Base-by-base conservation (phyloP, 495 filamentous ascomycete genomes). In the Penicillium egyptiacum region DNA sequence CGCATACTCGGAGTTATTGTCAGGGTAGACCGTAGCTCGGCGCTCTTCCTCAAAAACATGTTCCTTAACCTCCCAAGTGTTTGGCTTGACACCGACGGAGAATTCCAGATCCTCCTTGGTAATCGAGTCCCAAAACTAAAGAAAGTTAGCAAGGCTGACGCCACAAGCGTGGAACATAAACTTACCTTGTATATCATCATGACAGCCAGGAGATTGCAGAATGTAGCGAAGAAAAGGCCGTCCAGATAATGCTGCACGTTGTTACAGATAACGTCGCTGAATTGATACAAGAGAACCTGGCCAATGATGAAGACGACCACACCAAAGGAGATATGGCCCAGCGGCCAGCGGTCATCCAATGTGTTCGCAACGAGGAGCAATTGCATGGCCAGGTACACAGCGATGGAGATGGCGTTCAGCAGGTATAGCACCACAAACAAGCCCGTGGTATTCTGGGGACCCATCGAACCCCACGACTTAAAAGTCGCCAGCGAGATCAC, bases 121-220 rank as follows among this genome's bases (percentile, higher is more conserved):
- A 75, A 99, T 98, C 25, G 93, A 97, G 70, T 99, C 94, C 94
- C 94, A 99, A 79, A 95, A 98, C 91, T 93, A 57, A 35, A 33
- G 49, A 20, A n/a, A 53, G 31, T 50, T 51, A 63, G 55, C 47
- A 55, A 51, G 53, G 26, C 55, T 35, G 53, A 23, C 43, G 41
- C n/a, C 22, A 51, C 16, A 31, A 53, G 11, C 33, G 39, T 16
- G 37, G 25, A 19, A 43, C 30, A n/a, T 44, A 40, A 37, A 69
- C 78, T 53, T 79, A 91, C 91, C 87, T 99, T 99, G 81, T 99
- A 99, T 11, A 98, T 87, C 94, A 99, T 99, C 94, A 99, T 99
- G 50, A 98, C 93, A 2, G 86, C 93, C 10, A 98, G 79, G 31
- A 99, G 75, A 67, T 99, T 98, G 76, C 90, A 93, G 60, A 92